Evolutionary conservation across 257 asterid species (phyloP).

Genomic region (Nicotiana tabacum): DNA sequence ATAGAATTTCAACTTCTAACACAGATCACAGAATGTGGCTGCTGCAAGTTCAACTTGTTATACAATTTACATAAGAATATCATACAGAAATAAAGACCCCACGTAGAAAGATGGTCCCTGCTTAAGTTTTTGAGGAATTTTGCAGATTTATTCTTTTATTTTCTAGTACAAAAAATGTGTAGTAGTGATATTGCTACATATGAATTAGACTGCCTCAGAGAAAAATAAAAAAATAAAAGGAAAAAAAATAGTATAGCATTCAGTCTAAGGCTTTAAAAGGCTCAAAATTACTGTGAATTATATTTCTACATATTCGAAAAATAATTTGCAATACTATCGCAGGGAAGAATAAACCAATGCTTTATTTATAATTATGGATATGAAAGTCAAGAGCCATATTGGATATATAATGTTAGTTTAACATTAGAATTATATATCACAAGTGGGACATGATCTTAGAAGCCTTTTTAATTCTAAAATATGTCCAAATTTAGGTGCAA

Average conservation of each 20-base stretch:
- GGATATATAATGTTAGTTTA: too few relatives aligned
- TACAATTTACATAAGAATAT: neutral
- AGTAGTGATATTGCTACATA: neutral
- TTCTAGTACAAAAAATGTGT: neutral
- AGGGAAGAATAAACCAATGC: neutral
- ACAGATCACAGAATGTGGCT: conserved; percentile 1
- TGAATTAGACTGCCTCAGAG: neutral
- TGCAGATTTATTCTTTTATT: neutral
- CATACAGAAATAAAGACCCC: neutral
- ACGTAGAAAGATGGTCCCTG: neutral
- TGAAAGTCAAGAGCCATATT: too few relatives aligned
- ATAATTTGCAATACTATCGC: neutral
- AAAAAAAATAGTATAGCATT: neutral
- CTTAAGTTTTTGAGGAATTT: neutral
- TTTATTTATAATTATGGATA: too few relatives aligned
- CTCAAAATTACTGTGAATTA: neutral
- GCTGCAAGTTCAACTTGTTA: neutral
- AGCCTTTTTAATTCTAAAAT: neutral
- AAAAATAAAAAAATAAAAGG: neutral
- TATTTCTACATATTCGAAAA: neutral
- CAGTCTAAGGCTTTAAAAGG: neutral
- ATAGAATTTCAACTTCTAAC: neutral
- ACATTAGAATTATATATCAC: too few relatives aligned
- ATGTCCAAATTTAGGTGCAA: neutral
- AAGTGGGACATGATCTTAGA: neutral